Evolutionary conservation across 345 rosid species (phyloP).

Genomic region (Eucalyptus curtisii): DNA sequence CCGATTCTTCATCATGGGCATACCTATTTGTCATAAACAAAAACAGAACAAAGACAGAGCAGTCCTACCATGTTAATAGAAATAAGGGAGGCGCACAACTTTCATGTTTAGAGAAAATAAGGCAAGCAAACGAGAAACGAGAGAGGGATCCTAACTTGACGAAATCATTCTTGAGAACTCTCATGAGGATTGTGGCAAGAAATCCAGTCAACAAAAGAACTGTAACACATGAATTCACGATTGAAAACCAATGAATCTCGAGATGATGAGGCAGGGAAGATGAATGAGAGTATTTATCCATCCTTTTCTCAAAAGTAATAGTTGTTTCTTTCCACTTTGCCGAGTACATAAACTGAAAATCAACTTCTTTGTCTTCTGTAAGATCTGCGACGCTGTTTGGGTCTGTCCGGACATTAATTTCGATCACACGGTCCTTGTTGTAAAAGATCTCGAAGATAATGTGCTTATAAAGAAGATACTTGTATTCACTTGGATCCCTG

Average conservation of each 20-base stretch:
- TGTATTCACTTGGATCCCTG: constrained; percentile 23
- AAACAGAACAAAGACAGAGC: background rate
- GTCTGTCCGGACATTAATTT: constrained; percentile 20
- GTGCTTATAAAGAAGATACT: constrained; percentile 25
- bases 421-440: constrained; percentile 36
- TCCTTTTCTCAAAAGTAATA: constrained; percentile 28
- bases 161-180: constrained; percentile 38
- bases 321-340: constrained; percentile 41
- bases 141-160: constrained; percentile 11
- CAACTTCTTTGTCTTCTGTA: constrained; percentile 30
- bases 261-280: constrained; percentile 38
- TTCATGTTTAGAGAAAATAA: background rate
- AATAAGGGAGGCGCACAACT: background rate
- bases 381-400: constrained; percentile 18
- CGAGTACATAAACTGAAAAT: constrained; percentile 23
- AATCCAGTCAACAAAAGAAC: constrained; percentile 42
- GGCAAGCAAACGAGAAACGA: background rate
- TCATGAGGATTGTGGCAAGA: constrained; percentile 39
- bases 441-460: constrained; percentile 21
- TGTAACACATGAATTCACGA: constrained; percentile 36
- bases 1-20: constrained; percentile 36
- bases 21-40: constrained; percentile 5
- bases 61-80: background rate
- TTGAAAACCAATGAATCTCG: constrained; percentile 41
- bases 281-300: constrained; percentile 30